These are phyloP conservation scores for Fragaria nilgerrensis DNA, from an alignment of 306 rosid genomes.

Conservation along the genomic window DNA sequence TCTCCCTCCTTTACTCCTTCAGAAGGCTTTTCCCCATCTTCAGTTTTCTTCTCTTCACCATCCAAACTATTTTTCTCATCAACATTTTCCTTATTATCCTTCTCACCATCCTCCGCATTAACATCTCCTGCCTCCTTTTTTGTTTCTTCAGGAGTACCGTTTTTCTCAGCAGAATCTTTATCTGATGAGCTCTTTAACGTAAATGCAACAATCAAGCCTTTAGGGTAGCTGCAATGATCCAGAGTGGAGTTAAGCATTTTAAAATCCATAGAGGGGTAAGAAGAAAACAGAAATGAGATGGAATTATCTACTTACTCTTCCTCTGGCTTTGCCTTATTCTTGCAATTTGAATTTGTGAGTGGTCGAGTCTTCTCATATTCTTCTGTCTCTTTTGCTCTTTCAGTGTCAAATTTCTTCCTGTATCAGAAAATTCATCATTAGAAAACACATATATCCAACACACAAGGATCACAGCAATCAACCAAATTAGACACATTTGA, in stretches of 20 bases:
- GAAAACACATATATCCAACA: background rate
- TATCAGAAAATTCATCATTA: constrained; percentile 21
- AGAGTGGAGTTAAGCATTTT: constrained; percentile 15
- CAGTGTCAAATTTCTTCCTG: constrained; percentile 80
- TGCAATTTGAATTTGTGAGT: constrained; percentile 28
- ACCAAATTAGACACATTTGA: background rate
- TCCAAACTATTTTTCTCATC: constrained; percentile 30
- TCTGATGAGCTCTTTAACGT: constrained; percentile 46
- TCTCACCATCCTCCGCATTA: constrained; percentile 19
- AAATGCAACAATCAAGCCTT: constrained; percentile 80
- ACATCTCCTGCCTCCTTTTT: constrained; percentile 30
- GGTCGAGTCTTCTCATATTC: constrained; percentile 49
- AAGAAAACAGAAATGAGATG: constrained; percentile 2
- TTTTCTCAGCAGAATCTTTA: constrained; percentile 37
- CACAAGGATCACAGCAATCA: background rate
- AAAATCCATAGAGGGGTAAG: background rate
- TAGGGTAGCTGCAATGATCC: constrained; percentile 68
- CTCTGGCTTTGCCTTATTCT: constrained; percentile 43
- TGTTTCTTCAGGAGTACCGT: constrained; percentile 28
- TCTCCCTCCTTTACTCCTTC: constrained; percentile 36
- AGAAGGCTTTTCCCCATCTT: constrained; percentile 34
- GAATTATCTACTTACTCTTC: constrained; percentile 38
- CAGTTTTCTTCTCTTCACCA: constrained; percentile 41
- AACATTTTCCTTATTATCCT: constrained; percentile 23
- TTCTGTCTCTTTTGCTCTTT: constrained; percentile 56